Evolutionary conservation across 192 early-diverging fungal genomes (phyloP), one percentile per base, ranked within the genome.

Genomic region (Thoreauomyces humboldtii): DNA sequence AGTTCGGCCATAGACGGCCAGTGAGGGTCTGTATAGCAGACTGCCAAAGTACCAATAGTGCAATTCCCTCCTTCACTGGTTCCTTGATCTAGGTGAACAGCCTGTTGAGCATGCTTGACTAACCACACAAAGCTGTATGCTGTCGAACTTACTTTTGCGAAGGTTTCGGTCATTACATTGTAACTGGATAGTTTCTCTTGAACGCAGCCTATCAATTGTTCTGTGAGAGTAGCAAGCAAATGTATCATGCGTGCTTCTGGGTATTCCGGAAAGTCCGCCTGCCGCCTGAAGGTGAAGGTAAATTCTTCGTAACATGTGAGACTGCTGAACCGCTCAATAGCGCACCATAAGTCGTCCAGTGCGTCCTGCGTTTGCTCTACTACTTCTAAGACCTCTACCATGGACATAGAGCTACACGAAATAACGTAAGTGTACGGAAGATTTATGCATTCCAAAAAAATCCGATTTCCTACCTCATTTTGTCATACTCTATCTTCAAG

Each of bases 1-100:
- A 74, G 48, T 75, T 17, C 11, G 81, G 81, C 81, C 81, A 83
- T 29, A 78, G 65, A 56, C 71, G 59, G n/a, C 34, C 52, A 6
- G 78, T 83, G 14, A 83, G 60, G 6, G 73, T 75, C 7, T 36
- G 21, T 7, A 67, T 27, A 6, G 70, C 36, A 6, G 64, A 50
- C 14, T 62, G 54, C 59, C 65, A 66, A 0, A 32, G 43, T 2
- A 66, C 54, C 38, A 69, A 69, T 12, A 75, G 31, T 32, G 54
- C 48, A 17, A 65, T 62, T 0, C 69, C 62, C 12, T 54, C 37
- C 1, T 46, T 37, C 3, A 83, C 27, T 38, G 61, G 33, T 25
- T 80, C 78, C 38, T 73, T 73, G 12, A 76, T 51, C 77, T 81
- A 52, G 9, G 31, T 5, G 28, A 12, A 9, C 11, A 41, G 38